Evolutionary conservation across 129 eudicot species (phyloP).

Genomic region (Saussurea involucrata): DNA sequence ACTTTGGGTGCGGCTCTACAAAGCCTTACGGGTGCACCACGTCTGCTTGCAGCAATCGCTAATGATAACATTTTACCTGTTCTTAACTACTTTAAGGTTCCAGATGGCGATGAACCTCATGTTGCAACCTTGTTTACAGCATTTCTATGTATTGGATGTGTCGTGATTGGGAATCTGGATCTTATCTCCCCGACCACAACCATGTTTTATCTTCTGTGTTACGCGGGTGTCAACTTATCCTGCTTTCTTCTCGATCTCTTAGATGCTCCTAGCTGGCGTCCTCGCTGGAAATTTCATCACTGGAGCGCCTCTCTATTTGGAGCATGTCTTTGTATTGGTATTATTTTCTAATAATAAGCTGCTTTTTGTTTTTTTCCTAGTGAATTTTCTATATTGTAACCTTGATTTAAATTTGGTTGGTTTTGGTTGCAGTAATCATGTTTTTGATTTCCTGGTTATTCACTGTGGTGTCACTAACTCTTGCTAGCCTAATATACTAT

Average conservation of each 20-base stretch:
- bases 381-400: background rate
- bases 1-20: constrained; percentile 90
- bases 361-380: background rate
- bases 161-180: constrained; percentile 75
- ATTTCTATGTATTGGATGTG: constrained; percentile 72
- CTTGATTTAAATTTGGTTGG: background rate
- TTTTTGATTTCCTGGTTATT: constrained; percentile 88
- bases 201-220: constrained; percentile 91
- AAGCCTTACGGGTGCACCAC: constrained; percentile 90
- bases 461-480: constrained; percentile 80
- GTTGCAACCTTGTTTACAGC: constrained; percentile 83
- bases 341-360: background rate
- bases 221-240: constrained; percentile 84
- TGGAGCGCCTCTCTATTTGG: constrained; percentile 91
- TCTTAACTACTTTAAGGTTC: constrained; percentile 79
- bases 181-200: constrained; percentile 80
- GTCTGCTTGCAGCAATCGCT: constrained; percentile 88
- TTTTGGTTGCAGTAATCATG: constrained; percentile 71
- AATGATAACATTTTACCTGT: constrained; percentile 80
- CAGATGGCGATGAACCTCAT: constrained; percentile 72
- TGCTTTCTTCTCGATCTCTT: constrained; percentile 85
- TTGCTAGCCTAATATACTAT: constrained; percentile 72
- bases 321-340: constrained; percentile 70
- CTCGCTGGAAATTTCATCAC: constrained; percentile 89
- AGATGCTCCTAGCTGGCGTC: constrained; percentile 98